phyloP scores from a whole-genome alignment of 176 grass and related monocot species.

The Oryza meyeriana region DNA sequence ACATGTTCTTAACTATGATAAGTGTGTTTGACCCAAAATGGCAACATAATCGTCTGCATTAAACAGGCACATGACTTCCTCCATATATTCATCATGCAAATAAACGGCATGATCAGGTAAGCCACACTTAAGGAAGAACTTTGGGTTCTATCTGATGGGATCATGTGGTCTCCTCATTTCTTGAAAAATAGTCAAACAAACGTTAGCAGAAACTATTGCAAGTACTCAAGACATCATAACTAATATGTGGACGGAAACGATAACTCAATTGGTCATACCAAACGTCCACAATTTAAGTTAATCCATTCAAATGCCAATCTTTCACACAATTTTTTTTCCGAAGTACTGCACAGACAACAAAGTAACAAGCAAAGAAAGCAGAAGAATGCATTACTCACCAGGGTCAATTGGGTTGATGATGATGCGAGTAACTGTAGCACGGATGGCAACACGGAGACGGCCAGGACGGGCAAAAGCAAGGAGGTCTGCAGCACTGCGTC shows the following conservation, averaged over 20 bases:
- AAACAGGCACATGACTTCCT: neutral
- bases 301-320: neutral
- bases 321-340: neutral
- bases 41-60: neutral
- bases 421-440: slow-evolving; percentile 55
- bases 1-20: neutral
- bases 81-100: neutral
- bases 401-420: slow-evolving; percentile 48
- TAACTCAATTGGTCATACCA: neutral
- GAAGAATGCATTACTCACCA: slow-evolving; percentile 24
- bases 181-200: neutral
- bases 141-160: neutral
- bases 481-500: slow-evolving; percentile 79
- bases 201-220: neutral
- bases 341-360: neutral
- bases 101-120: neutral
- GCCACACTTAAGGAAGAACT: neutral
- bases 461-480: slow-evolving; percentile 47
- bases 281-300: neutral
- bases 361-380: neutral
- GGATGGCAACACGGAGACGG: slow-evolving; percentile 61
- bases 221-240: neutral
- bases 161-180: neutral
- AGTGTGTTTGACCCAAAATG: neutral
- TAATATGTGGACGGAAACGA: neutral